These are phyloP conservation scores for Metschnikowia hibisci DNA, from an alignment of 805 yeast species.

Conservation along the genomic window DNA sequence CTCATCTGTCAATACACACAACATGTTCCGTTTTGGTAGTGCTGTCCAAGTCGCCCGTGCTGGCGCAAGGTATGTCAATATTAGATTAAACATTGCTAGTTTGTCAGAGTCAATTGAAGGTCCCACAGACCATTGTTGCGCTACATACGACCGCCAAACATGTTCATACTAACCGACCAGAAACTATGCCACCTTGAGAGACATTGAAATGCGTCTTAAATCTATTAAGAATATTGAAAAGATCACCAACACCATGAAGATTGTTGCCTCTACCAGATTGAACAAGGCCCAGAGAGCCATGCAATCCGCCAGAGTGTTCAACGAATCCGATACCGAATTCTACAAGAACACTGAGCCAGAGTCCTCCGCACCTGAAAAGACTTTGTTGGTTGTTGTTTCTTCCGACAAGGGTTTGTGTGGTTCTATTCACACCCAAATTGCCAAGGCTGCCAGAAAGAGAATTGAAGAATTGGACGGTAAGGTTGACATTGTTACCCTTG, in stretches of 20 bases:
- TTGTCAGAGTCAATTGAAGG: neutral
- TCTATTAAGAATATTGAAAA: conserved; percentile 98
- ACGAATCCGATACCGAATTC: conserved; percentile 74
- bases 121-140: no score
- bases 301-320: conserved; percentile 81
- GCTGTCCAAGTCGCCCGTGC: conserved; percentile 48
- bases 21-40: conserved; percentile 55
- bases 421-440: conserved; percentile 92
- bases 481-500: conserved; percentile 77
- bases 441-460: conserved; percentile 79
- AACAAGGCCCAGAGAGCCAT: conserved; percentile 94
- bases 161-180: conserved; percentile 40
- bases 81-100: neutral
- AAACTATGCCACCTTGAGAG: conserved; percentile 97
- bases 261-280: conserved; percentile 97
- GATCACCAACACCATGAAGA: conserved; percentile 99
- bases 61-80: conserved; percentile 48
- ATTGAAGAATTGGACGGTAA: conserved; percentile 58
- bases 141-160: neutral
- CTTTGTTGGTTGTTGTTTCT: conserved; percentile 71
- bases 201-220: conserved; percentile 96
- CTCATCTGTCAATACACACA: conserved; percentile 15
- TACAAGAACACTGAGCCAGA: conserved; percentile 78
- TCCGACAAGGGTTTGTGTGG: conserved; percentile 99
- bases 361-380: conserved; percentile 53